A percentile compares a stretch with the other conserved stretches of the same genome.
Evolutionary conservation across 495 filamentous ascomycete genomes (phyloP).

Genomic region (Platismatia glauca): DNA sequence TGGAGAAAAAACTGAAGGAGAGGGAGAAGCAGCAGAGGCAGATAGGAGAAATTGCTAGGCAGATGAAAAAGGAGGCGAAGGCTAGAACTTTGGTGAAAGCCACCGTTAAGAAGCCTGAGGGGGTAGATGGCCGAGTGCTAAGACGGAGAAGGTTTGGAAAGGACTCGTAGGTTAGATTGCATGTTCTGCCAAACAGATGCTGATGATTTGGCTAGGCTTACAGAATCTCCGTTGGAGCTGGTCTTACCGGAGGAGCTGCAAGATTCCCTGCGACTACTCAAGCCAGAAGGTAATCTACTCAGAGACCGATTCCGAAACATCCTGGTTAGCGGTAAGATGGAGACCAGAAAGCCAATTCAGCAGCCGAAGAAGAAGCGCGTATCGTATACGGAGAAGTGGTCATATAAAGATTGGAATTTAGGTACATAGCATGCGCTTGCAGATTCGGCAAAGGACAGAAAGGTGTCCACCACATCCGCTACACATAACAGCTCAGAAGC

Average conservation of each 20-base stretch:
- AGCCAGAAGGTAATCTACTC: conserved; percentile 88
- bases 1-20: conserved; percentile 62
- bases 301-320: conserved; percentile 86
- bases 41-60: conserved; percentile 55
- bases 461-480: not conserved
- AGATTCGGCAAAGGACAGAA: too few relatives aligned
- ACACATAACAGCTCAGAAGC: not conserved
- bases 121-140: conserved; percentile 48
- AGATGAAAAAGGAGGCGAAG: conserved; percentile 51
- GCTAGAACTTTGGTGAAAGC: conserved; percentile 31
- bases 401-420: conserved; percentile 83
- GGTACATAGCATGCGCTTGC: conserved; percentile 18
- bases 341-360: conserved; percentile 64
- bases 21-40: conserved; percentile 57
- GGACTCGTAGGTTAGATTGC: conserved; percentile 39
- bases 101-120: conserved; percentile 39
- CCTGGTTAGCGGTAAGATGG: conserved; percentile 79
- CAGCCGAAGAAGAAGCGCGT: conserved; percentile 71
- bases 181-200: conserved; percentile 8
- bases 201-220: conserved; percentile 43
- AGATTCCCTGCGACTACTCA: conserved; percentile 78
- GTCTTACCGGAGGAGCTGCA: conserved; percentile 89
- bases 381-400: conserved; percentile 88
- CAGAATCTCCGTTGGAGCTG: conserved; percentile 73
- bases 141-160: conserved; percentile 72